Percentiles rank a stretch among this genome's conserved stretches.
Conservation (phyloP, 768 basidiomycete genomes). For the Pilatotrama ljubarskyi region DNA sequence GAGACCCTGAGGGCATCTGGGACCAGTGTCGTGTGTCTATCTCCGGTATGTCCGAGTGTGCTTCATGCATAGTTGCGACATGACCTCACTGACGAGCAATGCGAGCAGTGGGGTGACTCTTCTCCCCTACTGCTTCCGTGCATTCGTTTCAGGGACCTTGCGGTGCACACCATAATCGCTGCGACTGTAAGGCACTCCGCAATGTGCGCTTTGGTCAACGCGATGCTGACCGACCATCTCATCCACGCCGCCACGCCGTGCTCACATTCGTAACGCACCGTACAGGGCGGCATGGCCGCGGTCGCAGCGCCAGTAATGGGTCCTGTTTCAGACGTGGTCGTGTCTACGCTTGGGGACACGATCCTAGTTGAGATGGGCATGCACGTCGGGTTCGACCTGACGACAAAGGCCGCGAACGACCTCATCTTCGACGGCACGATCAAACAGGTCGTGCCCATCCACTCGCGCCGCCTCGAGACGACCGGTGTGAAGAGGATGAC, state of each 20-base stretch:
- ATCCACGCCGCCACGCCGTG: slow-evolving; percentile 4
- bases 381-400: slow-evolving; percentile 54
- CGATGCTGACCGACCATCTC: background rate
- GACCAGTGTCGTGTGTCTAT: slow-evolving; percentile 58
- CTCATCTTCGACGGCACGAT: slow-evolving; percentile 50
- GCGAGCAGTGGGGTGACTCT: slow-evolving; percentile 59
- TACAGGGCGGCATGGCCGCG: slow-evolving; percentile 43
- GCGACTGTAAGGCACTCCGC: slow-evolving; percentile 49
- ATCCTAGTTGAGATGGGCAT: slow-evolving; percentile 60
- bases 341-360: slow-evolving; percentile 52
- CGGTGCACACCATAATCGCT: slow-evolving; percentile 58
- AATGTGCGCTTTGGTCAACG: background rate
- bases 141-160: slow-evolving; percentile 62
- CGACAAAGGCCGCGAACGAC: slow-evolving; percentile 52
- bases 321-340: slow-evolving; percentile 52
- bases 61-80: background rate
- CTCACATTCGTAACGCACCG: background rate
- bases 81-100: background rate
- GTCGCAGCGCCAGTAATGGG: slow-evolving; percentile 53
- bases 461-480: slow-evolving; percentile 55
- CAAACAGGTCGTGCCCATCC: slow-evolving; percentile 49
- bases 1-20: slow-evolving; percentile 62
- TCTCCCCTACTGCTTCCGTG: slow-evolving; percentile 63
- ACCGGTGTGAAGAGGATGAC: slow-evolving; percentile 55
- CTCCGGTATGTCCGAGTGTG: slow-evolving; percentile 45